Base-by-base conservation (phyloP, 305 asterid genomes). In the Rubia tinctorum region DNA sequence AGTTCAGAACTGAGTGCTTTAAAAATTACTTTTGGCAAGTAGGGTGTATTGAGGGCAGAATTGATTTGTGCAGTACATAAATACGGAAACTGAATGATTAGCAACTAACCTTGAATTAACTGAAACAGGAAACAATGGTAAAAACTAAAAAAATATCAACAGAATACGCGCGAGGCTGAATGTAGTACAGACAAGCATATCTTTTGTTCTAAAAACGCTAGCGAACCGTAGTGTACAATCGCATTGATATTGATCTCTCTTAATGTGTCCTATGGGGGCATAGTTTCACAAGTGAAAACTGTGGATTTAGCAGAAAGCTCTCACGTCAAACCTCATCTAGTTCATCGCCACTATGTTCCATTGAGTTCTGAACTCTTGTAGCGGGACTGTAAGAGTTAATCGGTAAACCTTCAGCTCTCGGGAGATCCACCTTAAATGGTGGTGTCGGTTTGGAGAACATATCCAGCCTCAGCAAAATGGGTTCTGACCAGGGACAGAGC, bases 401-500 rank as follows among this genome's bases (percentile, higher is more conserved):
- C 25, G 34, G 47, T 15, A 55, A 42, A n/a, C 18, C 15, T 42
- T 20, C 27, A 70, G 60, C n/a, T 71, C 7, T 37, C 3, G 3
- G 2, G 37, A 34, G 44, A 8, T 20, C 53, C 59, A 25, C 73
- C 74, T 58, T 17, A 7, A 1, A 70, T 11, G 68, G 78, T 79
- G 65, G 82, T 55, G 73, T 78, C 86, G 0, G 77, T 82, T 79
- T 82, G 86, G 82, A 92, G 89, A 70, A 80, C 75, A 73, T 89
- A 93, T 17, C 80, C 86, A 76, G 93, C 90, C 69, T 87, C 93
- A 42, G 90, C 85, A 20, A 92, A 90, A 91, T 90, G 97, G 47
- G 94, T 82, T 80, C 92, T 95, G 82, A 95, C 97, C 85, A 86
- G 80, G 30, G 89, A 87, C 73, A 95, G 96, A 75, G 99, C 95